phyloP scores from a whole-genome alignment of 2,329 filamentous ascomycete genomes.

The Fusarium sp. region DNA sequence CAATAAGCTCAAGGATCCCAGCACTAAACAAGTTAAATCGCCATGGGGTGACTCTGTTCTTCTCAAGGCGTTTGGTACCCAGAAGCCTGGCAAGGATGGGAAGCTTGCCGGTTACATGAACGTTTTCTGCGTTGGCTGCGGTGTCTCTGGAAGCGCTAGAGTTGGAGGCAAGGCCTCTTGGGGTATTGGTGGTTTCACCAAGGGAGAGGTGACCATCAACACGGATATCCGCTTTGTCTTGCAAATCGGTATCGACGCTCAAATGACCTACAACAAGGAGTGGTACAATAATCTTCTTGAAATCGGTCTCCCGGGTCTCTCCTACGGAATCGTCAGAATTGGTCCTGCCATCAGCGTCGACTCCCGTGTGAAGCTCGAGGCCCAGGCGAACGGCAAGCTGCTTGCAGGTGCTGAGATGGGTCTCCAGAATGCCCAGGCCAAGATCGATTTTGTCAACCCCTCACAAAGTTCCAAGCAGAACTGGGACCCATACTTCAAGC shows the following conservation, averaged over 20 bases:
- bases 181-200: not conserved
- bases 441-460: constrained; percentile 40
- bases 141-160: constrained; percentile 40
- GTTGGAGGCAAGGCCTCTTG: constrained; percentile 42
- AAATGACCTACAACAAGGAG: not conserved
- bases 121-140: constrained; percentile 46
- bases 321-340: not conserved
- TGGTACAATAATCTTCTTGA: not conserved
- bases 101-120: constrained; percentile 37
- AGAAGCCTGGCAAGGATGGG: constrained; percentile 12
- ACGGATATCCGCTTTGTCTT: not conserved
- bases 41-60: constrained; percentile 45
- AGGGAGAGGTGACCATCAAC: not conserved
- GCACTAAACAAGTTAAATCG: constrained; percentile 36
- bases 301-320: not conserved
- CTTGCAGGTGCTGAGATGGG: constrained; percentile 46
- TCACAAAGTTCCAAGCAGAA: constrained; percentile 30
- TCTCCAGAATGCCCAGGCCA: constrained; percentile 36
- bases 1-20: constrained; percentile 24
- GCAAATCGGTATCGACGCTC: not conserved
- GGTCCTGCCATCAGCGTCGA: not conserved
- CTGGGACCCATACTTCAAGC: constrained; percentile 45
- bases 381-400: constrained; percentile 39
- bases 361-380: constrained; percentile 26
- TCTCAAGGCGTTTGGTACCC: constrained; percentile 40